phyloP scores from a whole-genome alignment of 345 rosid species.

The Nasturtium officinale region DNA sequence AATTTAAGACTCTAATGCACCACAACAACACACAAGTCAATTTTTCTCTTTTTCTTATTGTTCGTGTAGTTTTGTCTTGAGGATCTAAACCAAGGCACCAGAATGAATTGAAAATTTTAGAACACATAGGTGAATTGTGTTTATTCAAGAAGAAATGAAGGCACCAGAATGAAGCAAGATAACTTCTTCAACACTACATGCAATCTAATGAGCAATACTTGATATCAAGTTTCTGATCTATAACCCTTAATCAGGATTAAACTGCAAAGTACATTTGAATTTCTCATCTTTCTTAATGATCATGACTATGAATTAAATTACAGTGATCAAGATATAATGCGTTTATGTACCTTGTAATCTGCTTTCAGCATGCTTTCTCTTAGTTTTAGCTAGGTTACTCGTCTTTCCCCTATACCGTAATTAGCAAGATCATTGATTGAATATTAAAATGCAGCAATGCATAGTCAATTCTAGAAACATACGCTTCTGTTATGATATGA shows the following conservation, averaged over 20 bases:
- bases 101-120: background rate
- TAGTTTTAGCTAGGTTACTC: constrained; percentile 59
- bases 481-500: constrained; percentile 75
- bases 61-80: background rate
- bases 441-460: constrained; percentile 24
- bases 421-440: constrained; percentile 38
- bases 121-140: constrained; percentile 24
- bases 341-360: constrained; percentile 59
- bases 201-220: background rate
- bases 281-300: background rate
- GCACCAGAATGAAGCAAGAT: constrained; percentile 14
- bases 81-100: constrained; percentile 4
- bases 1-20: constrained; percentile 18
- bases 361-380: constrained; percentile 74
- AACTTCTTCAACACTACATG: background rate
- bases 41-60: constrained; percentile 7
- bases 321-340: constrained; percentile 10
- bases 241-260: constrained; percentile 10
- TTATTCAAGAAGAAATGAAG: constrained; percentile 9
- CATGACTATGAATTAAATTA: constrained; percentile 5
- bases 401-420: constrained; percentile 62
- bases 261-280: background rate
- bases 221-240: constrained; percentile 15
- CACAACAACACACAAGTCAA: constrained; percentile 13
- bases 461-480: constrained; percentile 40